Evolutionary conservation across 192 early-diverging fungal genomes (phyloP).

Genomic region (Umbelopsis isabellina): DNA sequence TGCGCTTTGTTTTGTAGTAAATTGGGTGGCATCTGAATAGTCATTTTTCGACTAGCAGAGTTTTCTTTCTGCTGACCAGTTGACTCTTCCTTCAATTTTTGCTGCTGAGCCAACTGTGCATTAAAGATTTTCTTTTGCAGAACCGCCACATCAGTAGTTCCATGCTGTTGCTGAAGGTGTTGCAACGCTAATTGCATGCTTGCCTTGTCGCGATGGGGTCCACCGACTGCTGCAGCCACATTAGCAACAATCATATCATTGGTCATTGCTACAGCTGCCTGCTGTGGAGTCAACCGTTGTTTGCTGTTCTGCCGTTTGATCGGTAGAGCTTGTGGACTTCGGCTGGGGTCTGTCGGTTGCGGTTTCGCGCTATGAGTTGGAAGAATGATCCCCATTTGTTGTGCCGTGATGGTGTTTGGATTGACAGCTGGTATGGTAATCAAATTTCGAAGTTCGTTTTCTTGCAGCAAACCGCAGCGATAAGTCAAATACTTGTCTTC

Average conservation of each 20-base stretch:
- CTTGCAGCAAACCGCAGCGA: constrained; percentile 44
- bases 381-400: constrained; percentile 14
- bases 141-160: background rate
- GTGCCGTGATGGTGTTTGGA: constrained; percentile 20
- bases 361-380: background rate
- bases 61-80: constrained; percentile 9
- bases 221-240: constrained; percentile 31
- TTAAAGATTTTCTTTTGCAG: constrained; percentile 4
- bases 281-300: constrained; percentile 37
- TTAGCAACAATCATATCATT: constrained; percentile 38
- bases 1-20: constrained; percentile 9
- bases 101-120: constrained; percentile 12
- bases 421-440: constrained; percentile 41
- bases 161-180: constrained; percentile 25
- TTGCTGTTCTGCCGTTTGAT: constrained; percentile 35
- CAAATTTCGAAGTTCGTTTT: constrained; percentile 52
- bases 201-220: constrained; percentile 1
- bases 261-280: constrained; percentile 35
- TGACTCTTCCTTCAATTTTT: background rate
- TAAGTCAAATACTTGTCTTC: constrained; percentile 45
- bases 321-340: background rate
- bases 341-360: background rate
- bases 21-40: constrained; percentile 14
- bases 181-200: constrained; percentile 22
- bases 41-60: background rate